Evolutionary conservation across 345 rosid species (phyloP), one percentile per base, ranked within the genome.

Genomic region (Brassica rapa): DNA sequence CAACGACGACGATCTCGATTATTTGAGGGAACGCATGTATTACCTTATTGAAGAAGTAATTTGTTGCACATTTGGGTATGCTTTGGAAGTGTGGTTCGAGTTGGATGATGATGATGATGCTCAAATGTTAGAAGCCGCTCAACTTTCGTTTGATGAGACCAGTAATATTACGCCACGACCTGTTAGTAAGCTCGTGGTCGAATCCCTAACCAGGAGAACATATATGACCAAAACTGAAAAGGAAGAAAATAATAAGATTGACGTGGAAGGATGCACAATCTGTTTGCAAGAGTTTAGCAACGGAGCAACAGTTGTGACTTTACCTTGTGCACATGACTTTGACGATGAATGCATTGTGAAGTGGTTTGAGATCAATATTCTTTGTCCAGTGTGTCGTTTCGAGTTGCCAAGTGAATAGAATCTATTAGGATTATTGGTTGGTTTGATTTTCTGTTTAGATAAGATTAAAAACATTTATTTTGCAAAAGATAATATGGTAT

Each of bases 241-340:
- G 24, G 9, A 30, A 7, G 41, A 14, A 62, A 14, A 29, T 16
- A 62, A 62, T 15, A 72, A 4, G 60, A 62, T 2, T 27, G 43
- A 59, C 25, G 27, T 16, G 49, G 63, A 49, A 4, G 12, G 9
- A 1, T 55, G 71, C 32, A 35, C 39, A n/a, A 66, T 66, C 16
- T 75, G 72, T 56, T 37, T 75, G 41, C 57, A 55, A 10, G 32
- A 66, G 64, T 37, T 75, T 4, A 66, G 35, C 9, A 12, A 55
- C 6, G 66, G 57, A 37, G 27, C 8, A 37, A 66, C 4, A 33
- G 8, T 66, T 56, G 43, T 37, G 55, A 1, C 72, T 24, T 55
- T 74, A 55, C 27, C 55, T 6, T 74, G 78, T 35, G 64, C 41
- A 29, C 72, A 74, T 66, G 64, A 33, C 1, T 74, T 74, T 64